Percentiles rank a stretch among this genome's conserved stretches.
These are phyloP conservation scores for Trichomonas tenax DNA, from an alignment of 208 protist species.

Conservation along the genomic window DNA sequence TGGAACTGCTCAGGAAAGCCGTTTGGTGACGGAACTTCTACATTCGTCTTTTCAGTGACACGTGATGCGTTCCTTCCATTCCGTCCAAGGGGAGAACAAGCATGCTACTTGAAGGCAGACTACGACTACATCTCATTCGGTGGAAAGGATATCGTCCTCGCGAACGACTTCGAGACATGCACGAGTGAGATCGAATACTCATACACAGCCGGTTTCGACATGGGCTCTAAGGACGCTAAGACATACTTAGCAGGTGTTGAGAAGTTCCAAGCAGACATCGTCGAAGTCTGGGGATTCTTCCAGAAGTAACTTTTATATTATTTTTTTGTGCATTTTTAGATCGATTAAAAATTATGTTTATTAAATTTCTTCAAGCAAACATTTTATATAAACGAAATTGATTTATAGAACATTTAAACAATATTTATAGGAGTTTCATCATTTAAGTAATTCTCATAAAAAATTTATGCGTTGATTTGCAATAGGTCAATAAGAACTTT, in stretches of 20 bases:
- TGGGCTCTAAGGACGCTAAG: background rate
- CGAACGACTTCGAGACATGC: background rate
- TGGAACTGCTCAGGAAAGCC: background rate
- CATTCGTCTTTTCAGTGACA: background rate
- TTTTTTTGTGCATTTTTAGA: background rate
- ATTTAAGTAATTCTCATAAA: too few species aligned
- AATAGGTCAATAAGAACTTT: too few species aligned
- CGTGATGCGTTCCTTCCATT: background rate
- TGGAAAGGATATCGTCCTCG: background rate
- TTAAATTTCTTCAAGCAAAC: background rate
- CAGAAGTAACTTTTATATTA: too few species aligned
- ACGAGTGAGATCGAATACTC: background rate
- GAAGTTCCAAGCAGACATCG: background rate
- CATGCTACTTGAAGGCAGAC: background rate
- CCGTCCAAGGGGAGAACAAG: background rate
- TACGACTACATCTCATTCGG: background rate
- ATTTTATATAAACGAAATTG: background rate
- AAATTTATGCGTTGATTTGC: too few species aligned
- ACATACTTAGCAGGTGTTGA: background rate
- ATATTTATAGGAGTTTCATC: too few species aligned
- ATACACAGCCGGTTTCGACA: background rate
- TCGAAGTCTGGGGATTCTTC: slow-evolving; percentile 20
- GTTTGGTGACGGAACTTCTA: background rate
- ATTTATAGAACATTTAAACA: background rate
- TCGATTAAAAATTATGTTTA: background rate